phyloP scores from a whole-genome alignment of 208 protist species.

The Trypanosoma caninum region DNA sequence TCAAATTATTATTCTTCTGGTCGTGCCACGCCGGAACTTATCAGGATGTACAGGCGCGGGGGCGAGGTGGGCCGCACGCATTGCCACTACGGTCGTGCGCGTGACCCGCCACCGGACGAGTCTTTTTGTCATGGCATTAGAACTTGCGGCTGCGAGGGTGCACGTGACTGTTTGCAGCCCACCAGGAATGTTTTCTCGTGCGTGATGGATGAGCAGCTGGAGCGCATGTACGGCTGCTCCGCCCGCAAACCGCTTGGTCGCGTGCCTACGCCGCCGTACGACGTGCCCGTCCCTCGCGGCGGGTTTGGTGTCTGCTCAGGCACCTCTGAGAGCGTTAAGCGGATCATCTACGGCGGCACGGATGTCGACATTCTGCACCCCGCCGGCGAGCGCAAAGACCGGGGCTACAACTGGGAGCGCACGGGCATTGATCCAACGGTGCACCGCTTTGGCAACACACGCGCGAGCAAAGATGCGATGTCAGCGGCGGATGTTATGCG shows the following conservation, averaged over 20 bases:
- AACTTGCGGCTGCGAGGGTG: slow-evolving; percentile 22
- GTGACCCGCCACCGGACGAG: slow-evolving; percentile 47
- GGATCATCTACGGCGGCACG: slow-evolving; percentile 43
- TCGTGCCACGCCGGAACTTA: slow-evolving; percentile 50
- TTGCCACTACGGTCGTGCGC: slow-evolving; percentile 47
- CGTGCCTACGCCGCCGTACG: slow-evolving; percentile 30
- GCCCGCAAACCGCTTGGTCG: slow-evolving; percentile 57
- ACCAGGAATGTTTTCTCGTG: slow-evolving; percentile 56
- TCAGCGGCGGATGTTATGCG: slow-evolving; percentile 11
- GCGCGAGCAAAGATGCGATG: slow-evolving; percentile 16
- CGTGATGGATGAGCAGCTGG: slow-evolving; percentile 66
- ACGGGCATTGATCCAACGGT: slow-evolving; percentile 68
- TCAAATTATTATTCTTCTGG: slow-evolving; percentile 61
- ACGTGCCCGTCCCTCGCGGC: slow-evolving; percentile 36
- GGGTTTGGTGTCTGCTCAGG: slow-evolving; percentile 58
- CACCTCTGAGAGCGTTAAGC: slow-evolving; percentile 50
- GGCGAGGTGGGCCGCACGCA: slow-evolving; percentile 43
- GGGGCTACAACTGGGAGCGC: slow-evolving; percentile 76
- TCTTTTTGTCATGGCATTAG: slow-evolving; percentile 44
- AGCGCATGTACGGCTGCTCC: slow-evolving; percentile 52
- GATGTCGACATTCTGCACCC: slow-evolving; percentile 50
- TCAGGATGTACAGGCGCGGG: slow-evolving; percentile 54
- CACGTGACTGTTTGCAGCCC: slow-evolving; percentile 62
- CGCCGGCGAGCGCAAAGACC: slow-evolving; percentile 47
- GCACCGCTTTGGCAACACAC: slow-evolving; percentile 58